A percentile compares a stretch with the other conserved stretches of the same genome.
phyloP scores from a whole-genome alignment of 2,329 filamentous ascomycete genomes.

The Elsinoe ampelina region DNA sequence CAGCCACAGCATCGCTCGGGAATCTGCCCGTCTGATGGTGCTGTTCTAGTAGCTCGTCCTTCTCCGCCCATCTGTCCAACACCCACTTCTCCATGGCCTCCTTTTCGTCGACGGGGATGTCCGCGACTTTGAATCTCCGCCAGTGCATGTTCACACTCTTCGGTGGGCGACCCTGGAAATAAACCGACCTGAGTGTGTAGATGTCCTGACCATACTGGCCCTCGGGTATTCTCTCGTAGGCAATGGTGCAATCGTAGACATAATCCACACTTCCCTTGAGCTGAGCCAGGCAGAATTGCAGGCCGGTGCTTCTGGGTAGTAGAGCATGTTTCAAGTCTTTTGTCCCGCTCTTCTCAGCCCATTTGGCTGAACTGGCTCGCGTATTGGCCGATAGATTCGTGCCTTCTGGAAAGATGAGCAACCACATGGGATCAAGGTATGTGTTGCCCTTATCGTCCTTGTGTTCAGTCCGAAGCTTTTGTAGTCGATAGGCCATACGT shows the following conservation, averaged over 20 bases:
- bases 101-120: constrained; percentile 68
- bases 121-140: constrained; percentile 70
- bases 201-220: constrained; percentile 71
- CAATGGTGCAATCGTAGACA: constrained; percentile 87
- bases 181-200: constrained; percentile 77
- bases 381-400: constrained; percentile 74
- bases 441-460: constrained; percentile 24
- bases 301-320: constrained; percentile 70
- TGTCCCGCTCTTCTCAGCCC: constrained; percentile 65
- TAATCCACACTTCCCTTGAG: constrained; percentile 66
- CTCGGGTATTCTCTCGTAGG: constrained; percentile 87
- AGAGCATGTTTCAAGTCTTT: constrained; percentile 62
- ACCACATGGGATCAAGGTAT: constrained; percentile 63
- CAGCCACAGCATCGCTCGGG: constrained; percentile 51
- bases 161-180: constrained; percentile 78
- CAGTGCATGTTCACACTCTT: constrained; percentile 96
- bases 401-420: constrained; percentile 79
- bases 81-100: constrained; percentile 75
- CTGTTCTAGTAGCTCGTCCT: constrained; percentile 75
- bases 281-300: constrained; percentile 70
- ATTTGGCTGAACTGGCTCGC: constrained; percentile 57
- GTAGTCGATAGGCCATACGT: constrained; percentile 62
- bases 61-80: constrained; percentile 76
- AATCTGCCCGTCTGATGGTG: constrained; percentile 70
- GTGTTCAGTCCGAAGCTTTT: constrained; percentile 53